These are phyloP conservation scores for Tetrahymena elliotti DNA, from an alignment of 73 alveolate genomes.

Conservation along the genomic window DNA sequence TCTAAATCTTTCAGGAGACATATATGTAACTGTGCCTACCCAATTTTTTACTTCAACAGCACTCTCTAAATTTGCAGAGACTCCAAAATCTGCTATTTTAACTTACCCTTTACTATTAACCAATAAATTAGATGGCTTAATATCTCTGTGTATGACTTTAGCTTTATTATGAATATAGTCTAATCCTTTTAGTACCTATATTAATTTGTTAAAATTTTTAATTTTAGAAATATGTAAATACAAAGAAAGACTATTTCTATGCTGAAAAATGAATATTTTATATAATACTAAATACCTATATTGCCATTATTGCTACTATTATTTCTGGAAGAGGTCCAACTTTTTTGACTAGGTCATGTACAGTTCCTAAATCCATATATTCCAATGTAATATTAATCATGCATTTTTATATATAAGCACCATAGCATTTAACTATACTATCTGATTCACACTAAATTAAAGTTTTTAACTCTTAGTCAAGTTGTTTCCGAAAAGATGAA, in stretches of 20 bases:
- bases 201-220: too few relatives aligned
- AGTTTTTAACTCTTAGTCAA: conserved; percentile 65
- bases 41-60: conserved; percentile 40
- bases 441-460: conserved; percentile 73
- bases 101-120: conserved; percentile 70
- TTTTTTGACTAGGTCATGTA: conserved; percentile 65
- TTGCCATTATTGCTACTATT: conserved; percentile 81
- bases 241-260: too few relatives aligned
- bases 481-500: conserved; percentile 34
- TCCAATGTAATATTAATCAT: conserved; percentile 82
- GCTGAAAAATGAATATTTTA: background rate
- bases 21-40: conserved; percentile 92
- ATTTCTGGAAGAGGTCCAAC: conserved; percentile 76
- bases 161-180: conserved; percentile 64
- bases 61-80: conserved; percentile 58
- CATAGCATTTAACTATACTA: conserved; percentile 81
- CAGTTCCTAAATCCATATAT: conserved; percentile 93
- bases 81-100: conserved; percentile 92
- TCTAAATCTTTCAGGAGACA: conserved; percentile 97
- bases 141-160: conserved; percentile 87
- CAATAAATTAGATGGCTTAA: conserved; percentile 82
- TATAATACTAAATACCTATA: background rate
- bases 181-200: conserved; percentile 64
- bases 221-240: too few relatives aligned
- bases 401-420: conserved; percentile 79